Conservation (phyloP, 2,329 filamentous ascomycete genomes). For the Phialocephala sp. region DNA sequence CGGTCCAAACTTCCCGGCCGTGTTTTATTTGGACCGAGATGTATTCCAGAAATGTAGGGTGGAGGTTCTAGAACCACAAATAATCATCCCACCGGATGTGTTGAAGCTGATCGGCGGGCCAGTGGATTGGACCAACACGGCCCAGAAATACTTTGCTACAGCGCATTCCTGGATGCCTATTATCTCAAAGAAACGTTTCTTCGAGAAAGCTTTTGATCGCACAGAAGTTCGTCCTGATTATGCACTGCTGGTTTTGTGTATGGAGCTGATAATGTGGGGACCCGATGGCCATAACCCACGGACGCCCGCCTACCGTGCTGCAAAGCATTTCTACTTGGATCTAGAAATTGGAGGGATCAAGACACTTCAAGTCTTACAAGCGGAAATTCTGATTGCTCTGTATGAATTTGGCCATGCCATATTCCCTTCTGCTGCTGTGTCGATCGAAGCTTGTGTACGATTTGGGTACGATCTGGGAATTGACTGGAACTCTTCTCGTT, state of each 20-base stretch:
- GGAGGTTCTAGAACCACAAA: slow-evolving; percentile 15
- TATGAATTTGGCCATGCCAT: slow-evolving; percentile 54
- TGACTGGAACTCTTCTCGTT: slow-evolving; percentile 32
- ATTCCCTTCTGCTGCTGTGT: slow-evolving; percentile 53
- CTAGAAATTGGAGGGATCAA: slow-evolving; percentile 49
- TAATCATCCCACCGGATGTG: slow-evolving; percentile 14
- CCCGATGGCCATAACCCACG: slow-evolving; percentile 38
- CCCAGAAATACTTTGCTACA: slow-evolving; percentile 22
- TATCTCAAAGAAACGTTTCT: slow-evolving; percentile 31
- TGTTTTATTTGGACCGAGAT: slow-evolving; percentile 27
- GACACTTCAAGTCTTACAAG: slow-evolving; percentile 45
- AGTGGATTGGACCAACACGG: slow-evolving; percentile 14
- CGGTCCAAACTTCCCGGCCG: slow-evolving; percentile 21
- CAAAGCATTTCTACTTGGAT: slow-evolving; percentile 47
- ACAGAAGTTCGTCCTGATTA: slow-evolving; percentile 18
- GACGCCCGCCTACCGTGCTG: slow-evolving; percentile 46
- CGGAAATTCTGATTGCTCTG: slow-evolving; percentile 38
- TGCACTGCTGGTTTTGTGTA: slow-evolving; percentile 21
- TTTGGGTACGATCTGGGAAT: slow-evolving; percentile 50
- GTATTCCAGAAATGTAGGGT: slow-evolving; percentile 19
- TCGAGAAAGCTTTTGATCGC: slow-evolving; percentile 10
- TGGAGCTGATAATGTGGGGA: slow-evolving; percentile 44
- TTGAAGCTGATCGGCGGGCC: slow-evolving; percentile 16
- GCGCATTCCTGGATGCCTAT: slow-evolving; percentile 32
- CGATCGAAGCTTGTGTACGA: slow-evolving; percentile 47